Evolutionary conservation across 2,329 filamentous ascomycete genomes (phyloP), one percentile per base, ranked within the genome.

Genomic region (Diaporthe sp.): DNA sequence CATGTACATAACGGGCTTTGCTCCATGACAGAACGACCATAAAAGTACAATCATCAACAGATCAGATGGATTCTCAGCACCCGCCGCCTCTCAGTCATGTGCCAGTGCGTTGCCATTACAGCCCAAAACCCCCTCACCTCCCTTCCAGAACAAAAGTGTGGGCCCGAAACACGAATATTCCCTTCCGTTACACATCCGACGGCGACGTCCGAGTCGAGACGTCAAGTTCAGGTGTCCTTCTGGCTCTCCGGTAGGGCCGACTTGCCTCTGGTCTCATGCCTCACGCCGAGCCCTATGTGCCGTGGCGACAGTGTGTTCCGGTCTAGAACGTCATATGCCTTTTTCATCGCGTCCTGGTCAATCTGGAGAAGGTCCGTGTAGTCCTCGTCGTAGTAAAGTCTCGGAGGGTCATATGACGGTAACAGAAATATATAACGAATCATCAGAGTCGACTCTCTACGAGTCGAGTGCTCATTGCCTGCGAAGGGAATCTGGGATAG

Each of bases 271-370:
- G n/a, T 10, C 15, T 15, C 25, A 3, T 42, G 2, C 34, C 39
- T n/a, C 10, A 61, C 34, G 9, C 37, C 22, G 17, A 58, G 25
- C 13, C 67, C 67, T 55, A 71, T 44, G n/a, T 71, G 67, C 20
- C 31, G 67, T 42, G 49, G 25, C 4, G 25, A 37, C 25, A 71
- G 22, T 22, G 25, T n/a, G 2, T 28, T 22, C 25, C 22, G 37
- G 25, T 25, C 39, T n/a, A 71, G 67, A n/a, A 57, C 37, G 25
- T 31, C 42, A 15, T 44, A 47, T 8, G 25, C 67, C n/a, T 71
- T 47, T 9, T 34, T 71, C 51, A 71, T 71, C 25, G 28, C 67
- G 25, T 58, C 9, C 20, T 39, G 67, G n/a, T 57, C 20, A n/a
- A 68, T 53, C 44, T 53, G 9, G 37, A 25, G 17, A 4, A 4